A percentile compares a stretch with the other conserved stretches of the same genome.
phyloP scores from a whole-genome alignment of 2,329 filamentous ascomycete species.

The Sarocladium strictum region DNA sequence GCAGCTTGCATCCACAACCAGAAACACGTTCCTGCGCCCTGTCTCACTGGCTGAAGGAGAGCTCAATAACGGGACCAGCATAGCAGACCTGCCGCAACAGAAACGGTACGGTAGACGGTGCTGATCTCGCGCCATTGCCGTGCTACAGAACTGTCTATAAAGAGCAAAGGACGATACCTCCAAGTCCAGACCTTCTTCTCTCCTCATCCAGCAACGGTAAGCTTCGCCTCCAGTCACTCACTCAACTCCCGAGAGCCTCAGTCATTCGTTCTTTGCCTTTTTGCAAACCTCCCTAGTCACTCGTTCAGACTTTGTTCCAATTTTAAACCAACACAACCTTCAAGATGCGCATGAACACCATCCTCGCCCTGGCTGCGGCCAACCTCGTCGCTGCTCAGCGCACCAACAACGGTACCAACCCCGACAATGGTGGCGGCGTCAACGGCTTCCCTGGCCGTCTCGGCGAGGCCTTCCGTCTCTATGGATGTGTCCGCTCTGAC shows the following conservation, averaged over 20 bases:
- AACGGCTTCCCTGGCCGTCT: constrained; percentile 11
- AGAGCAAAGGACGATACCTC: background rate
- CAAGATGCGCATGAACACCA: constrained; percentile 7
- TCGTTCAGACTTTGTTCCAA: constrained; percentile 3
- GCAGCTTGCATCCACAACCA: background rate
- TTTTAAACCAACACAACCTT: background rate
- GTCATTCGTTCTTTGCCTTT: constrained; percentile 10
- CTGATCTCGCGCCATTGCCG: constrained; percentile 1
- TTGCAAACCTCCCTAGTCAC: constrained; percentile 4
- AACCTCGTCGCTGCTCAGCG: constrained; percentile 4
- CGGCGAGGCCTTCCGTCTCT: constrained; percentile 16
- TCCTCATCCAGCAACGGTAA: constrained; percentile 10
- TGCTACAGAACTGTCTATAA: constrained; percentile 1
- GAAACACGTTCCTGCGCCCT: constrained; percentile 1
- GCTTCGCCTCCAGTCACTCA: constrained; percentile 12
- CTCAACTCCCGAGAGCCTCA: constrained; percentile 11
- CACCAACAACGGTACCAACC: constrained; percentile 9
- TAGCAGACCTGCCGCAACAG: background rate
- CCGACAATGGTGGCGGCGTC: constrained; percentile 2
- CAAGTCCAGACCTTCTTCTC: background rate
- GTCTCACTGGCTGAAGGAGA: constrained; percentile 1
- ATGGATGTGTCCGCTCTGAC: constrained; percentile 22
- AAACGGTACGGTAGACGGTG: background rate
- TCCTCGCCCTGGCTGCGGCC: constrained; percentile 8
- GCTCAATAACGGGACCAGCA: background rate